Evolutionary conservation across 2,329 filamentous ascomycete species (phyloP).

Genomic region (Penicillium capsulatum): DNA sequence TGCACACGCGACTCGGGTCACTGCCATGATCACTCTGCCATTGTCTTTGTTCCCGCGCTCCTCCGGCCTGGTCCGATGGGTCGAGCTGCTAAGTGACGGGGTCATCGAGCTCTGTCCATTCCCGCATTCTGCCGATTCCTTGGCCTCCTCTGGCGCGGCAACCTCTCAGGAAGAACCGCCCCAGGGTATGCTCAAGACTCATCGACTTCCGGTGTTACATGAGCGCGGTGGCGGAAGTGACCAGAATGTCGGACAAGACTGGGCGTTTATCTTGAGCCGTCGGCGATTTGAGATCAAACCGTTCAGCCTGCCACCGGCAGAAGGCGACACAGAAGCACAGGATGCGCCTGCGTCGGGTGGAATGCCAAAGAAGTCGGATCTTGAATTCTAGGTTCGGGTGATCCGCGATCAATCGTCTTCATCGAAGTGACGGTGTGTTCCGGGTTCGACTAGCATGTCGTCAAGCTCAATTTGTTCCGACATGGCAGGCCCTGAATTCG

Average conservation of each 20-base stretch:
- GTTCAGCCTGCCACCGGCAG: conserved; percentile 82
- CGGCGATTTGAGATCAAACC: conserved; percentile 80
- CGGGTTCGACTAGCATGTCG: conserved; percentile 51
- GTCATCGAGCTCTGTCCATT: conserved; percentile 78
- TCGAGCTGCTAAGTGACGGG: conserved; percentile 78
- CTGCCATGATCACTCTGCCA: conserved; percentile 71
- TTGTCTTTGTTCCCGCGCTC: conserved; percentile 72
- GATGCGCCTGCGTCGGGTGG: conserved; percentile 42
- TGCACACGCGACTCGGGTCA: conserved; percentile 60
- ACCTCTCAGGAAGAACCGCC: conserved; percentile 66
- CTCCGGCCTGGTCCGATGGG: conserved; percentile 75
- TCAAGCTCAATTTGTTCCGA: conserved; percentile 63
- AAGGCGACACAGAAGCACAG: conserved; percentile 65
- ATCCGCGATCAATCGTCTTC: conserved; percentile 29
- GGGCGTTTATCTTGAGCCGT: conserved; percentile 84
- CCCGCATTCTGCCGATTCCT: conserved; percentile 56
- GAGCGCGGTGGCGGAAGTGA: conserved; percentile 80
- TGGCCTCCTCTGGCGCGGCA: conserved; percentile 51
- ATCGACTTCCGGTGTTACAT: conserved; percentile 77
- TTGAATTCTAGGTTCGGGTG: conserved; percentile 57
- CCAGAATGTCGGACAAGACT: conserved; percentile 70
- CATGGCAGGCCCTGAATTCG: conserved; percentile 50
- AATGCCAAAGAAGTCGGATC: conserved; percentile 60
- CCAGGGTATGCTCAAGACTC: conserved; percentile 80
- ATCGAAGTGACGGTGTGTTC: conserved; percentile 24